A percentile compares a stretch with the other conserved stretches of the same genome.
Conservation (phyloP, 495 filamentous ascomycete species). For the Hamigera avellanea region DNA sequence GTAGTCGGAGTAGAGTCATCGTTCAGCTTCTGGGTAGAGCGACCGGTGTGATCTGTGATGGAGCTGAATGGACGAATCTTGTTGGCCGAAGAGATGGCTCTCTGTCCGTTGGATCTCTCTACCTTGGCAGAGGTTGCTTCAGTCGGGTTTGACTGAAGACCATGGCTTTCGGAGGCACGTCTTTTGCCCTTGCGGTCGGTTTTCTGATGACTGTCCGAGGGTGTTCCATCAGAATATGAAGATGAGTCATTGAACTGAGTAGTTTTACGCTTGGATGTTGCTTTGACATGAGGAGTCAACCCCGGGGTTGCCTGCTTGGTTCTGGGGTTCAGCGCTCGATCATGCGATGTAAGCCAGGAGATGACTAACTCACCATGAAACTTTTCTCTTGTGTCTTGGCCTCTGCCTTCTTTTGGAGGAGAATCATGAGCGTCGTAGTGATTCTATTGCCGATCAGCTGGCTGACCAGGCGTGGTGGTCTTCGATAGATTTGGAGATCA, state of each 20-base stretch:
- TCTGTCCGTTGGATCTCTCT: too few relatives aligned
- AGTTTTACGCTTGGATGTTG: too few relatives aligned
- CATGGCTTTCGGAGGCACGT: background rate
- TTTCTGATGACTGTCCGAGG: background rate
- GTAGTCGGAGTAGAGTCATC: too few relatives aligned
- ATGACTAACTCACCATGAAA: background rate
- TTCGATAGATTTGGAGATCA: background rate
- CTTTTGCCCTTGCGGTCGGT: background rate
- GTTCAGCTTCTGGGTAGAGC: background rate
- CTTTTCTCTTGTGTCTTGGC: background rate
- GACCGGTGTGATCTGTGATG: background rate
- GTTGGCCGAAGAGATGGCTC: background rate
- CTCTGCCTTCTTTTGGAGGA: conserved; percentile 2
- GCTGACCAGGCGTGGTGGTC: too few relatives aligned
- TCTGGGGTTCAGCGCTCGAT: too few relatives aligned
- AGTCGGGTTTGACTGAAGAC: background rate
- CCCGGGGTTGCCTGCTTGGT: too few relatives aligned
- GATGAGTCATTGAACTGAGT: too few relatives aligned
- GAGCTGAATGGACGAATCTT: background rate
- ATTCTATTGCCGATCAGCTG: background rate
- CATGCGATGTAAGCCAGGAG: too few relatives aligned
- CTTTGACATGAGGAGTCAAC: too few relatives aligned
- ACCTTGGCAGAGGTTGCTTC: background rate
- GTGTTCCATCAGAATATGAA: background rate
- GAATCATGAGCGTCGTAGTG: background rate